Conservation (phyloP, 805 yeast species). For the Yarrowia sp. region DNA sequence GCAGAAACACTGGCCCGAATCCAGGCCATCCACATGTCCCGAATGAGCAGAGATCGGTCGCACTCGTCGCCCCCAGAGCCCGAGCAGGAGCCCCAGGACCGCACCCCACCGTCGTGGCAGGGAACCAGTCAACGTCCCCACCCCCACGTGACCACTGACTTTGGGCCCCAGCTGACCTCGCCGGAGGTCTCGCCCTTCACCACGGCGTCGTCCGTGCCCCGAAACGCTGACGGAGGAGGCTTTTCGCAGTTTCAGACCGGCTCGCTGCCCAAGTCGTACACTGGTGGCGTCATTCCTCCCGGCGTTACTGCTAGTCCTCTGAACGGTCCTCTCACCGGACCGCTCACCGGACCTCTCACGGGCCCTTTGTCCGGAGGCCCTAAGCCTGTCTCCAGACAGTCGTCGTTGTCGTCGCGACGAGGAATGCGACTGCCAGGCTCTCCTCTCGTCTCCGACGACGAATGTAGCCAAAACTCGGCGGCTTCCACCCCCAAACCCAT, state of each 20-base stretch:
- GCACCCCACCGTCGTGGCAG: conserved; percentile 41
- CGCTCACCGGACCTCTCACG: conserved; percentile 19
- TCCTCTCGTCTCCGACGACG: conserved; percentile 39
- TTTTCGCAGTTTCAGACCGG: conserved; percentile 31
- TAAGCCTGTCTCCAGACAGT: conserved; percentile 44
- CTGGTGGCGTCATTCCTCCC: conserved; percentile 44
- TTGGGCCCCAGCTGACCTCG: conserved; percentile 42
- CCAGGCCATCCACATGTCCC: conserved; percentile 83
- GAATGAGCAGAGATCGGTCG: conserved; percentile 58
- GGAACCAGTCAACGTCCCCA: conserved; percentile 43
- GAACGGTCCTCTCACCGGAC: conserved; percentile 27
- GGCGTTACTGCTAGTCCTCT: not conserved
- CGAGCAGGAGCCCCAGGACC: conserved; percentile 40
- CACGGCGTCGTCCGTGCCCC: conserved; percentile 39
- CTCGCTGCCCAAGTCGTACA: conserved; percentile 25
- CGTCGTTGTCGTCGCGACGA: conserved; percentile 51
- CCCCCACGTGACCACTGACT: conserved; percentile 43
- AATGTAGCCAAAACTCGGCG: conserved; percentile 47
- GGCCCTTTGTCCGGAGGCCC: conserved; percentile 36
- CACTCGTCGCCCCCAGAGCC: conserved; percentile 42
- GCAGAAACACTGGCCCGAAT: conserved; percentile 87
- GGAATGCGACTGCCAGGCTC: conserved; percentile 47
- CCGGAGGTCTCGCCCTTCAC: conserved; percentile 42
- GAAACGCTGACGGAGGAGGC: conserved; percentile 3
- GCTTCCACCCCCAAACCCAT: conserved; percentile 47